Base-by-base conservation (phyloP, 1,284 basidiomycete species). In the Cutaneotrichosporon sp. region DNA sequence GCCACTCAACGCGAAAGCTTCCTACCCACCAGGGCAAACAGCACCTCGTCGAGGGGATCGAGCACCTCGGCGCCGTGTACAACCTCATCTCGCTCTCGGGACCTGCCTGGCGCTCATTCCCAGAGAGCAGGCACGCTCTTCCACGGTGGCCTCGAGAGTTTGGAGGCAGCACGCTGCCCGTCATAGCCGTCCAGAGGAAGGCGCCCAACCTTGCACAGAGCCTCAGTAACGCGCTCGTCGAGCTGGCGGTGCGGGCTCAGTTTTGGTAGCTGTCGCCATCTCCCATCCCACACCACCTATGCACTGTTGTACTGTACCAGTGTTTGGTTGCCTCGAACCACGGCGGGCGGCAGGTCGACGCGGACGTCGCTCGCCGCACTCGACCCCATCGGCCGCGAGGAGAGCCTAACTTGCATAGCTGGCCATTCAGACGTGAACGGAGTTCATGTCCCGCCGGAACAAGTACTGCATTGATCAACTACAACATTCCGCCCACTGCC, bases 11-110 rank as follows among this genome's bases (percentile, higher is more conserved):
- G n/a, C n/a, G n/a, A n/a, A n/a, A n/a, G n/a, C n/a, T n/a, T n/a
- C 46, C 46, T 6, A 11, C 25, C 7, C 24, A 11, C 10, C 6
- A 24, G 25, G 10, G 24, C 24, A 25, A 47, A 8, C 24, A 9
- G 18, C 46, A 47, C 46, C 7, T 31, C 9, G 29, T n/a, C 27
- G 24, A n/a, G 29, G 18, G 29, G 4, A n/a, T 51, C 16, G 18
- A 51, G 27, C 49, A 51, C 18, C 29, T 31, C 49, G 49, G 49
- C 14, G 29, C 49, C 24, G n/a, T n/a, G 49, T 51, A 51, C 29
- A n/a, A 31, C 29, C 25, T 51, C 16, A 11, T 14, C 5, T 31
- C 49, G 49, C 14, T 51, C 29, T 11, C 31, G 18, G 49, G 27
- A 2, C 7, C 49, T 4, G 9, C 31, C 6, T 51, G 49, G 49